Conservation (phyloP, 441 rosid genomes). For the Adansonia rubrostipa region DNA sequence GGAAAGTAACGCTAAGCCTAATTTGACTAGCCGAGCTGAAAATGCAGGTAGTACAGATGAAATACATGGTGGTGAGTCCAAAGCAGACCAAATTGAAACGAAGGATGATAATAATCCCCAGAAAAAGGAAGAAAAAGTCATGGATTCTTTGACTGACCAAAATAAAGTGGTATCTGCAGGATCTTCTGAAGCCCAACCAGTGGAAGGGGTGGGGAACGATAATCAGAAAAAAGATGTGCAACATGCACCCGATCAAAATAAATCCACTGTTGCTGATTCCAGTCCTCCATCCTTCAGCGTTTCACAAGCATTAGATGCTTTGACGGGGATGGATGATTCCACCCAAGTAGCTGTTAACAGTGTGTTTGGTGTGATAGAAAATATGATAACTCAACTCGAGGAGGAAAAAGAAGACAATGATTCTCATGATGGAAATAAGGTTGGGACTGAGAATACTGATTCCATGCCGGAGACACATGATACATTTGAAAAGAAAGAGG, state of each 20-base stretch:
- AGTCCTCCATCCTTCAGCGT: constrained; percentile 58
- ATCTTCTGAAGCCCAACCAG: constrained; percentile 53
- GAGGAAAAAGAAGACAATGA: constrained; percentile 57
- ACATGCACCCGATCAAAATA: constrained; percentile 53
- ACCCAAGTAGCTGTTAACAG: constrained; percentile 97
- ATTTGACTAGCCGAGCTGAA: constrained; percentile 40
- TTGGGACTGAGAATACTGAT: constrained; percentile 35
- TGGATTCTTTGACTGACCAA: constrained; percentile 54
- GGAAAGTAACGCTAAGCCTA: constrained; percentile 41
- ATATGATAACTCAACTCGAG: constrained; percentile 83
- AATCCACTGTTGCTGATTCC: constrained; percentile 45
- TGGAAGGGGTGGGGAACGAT: constrained; percentile 56
- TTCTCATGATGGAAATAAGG: constrained; percentile 31
- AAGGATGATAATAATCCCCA: constrained; percentile 44
- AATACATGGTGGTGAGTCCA: constrained; percentile 40
- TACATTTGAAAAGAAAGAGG: constrained; percentile 27
- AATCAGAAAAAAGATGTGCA: constrained; percentile 57
- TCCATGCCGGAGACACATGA: constrained; percentile 32
- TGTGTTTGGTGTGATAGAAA: constrained; percentile 93
- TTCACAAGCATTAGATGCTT: constrained; percentile 84
- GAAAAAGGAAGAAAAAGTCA: constrained; percentile 50
- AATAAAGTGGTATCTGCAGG: constrained; percentile 44
- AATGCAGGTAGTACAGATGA: constrained; percentile 43
- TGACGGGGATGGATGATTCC: constrained; percentile 95
- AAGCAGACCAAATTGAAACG: constrained; percentile 47